Conservation (phyloP, 176 grass and related monocot genomes). For the Pharus latifolius region DNA sequence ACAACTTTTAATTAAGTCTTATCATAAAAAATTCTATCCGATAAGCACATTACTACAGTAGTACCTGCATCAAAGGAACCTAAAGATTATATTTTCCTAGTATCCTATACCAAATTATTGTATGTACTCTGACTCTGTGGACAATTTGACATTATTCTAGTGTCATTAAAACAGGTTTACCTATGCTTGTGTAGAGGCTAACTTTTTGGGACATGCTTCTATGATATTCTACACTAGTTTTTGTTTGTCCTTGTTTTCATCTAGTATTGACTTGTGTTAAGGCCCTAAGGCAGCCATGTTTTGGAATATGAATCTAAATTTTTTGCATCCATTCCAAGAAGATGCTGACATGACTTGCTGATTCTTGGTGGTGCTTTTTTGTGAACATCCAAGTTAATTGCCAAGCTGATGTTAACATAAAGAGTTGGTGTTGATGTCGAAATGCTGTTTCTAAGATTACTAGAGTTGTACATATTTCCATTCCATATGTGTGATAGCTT, state of each 20-base stretch:
- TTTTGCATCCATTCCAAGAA: neutral
- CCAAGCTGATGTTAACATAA: neutral
- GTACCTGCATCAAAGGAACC: slow-evolving; percentile 11
- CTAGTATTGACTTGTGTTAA: neutral
- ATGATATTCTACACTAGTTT: neutral
- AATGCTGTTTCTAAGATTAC: neutral
- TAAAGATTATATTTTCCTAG: neutral
- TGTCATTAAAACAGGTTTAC: neutral
- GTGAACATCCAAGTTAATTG: neutral
- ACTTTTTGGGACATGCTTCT: neutral
- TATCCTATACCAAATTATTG: neutral
- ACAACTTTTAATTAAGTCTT: neutral
- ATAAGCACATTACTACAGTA: neutral
- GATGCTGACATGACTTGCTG: neutral
- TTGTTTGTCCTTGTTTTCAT: neutral
- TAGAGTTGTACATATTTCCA: no score
- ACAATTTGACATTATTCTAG: neutral
- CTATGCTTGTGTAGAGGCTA: neutral
- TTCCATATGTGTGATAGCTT: neutral
- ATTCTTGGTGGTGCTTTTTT: neutral
- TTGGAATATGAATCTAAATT: slow-evolving; percentile 1
- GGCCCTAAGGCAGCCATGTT: neutral
- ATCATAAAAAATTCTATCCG: neutral
- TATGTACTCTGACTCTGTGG: neutral
- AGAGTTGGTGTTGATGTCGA: neutral